Conservation (phyloP, 2,329 filamentous ascomycete species). For the Cercospora berteroae region DNA sequence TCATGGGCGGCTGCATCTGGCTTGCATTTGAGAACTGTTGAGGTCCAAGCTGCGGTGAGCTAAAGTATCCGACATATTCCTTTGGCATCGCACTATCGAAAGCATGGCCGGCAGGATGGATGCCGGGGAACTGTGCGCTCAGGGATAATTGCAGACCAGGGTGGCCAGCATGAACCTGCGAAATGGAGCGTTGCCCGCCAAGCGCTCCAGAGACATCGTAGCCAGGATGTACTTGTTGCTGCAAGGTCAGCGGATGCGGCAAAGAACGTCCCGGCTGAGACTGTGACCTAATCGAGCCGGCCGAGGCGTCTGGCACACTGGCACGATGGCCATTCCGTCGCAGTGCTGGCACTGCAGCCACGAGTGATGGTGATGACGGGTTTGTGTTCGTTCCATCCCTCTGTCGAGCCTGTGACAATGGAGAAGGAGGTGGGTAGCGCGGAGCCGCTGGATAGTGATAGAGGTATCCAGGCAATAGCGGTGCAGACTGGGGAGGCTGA, state of each 20-base stretch:
- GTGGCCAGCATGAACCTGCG: conserved; percentile 30
- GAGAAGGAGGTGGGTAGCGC: conserved; percentile 43
- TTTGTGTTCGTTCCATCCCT: conserved; percentile 49
- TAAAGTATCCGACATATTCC: conserved; percentile 53
- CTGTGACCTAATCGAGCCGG: conserved; percentile 47
- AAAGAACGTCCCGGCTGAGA: conserved; percentile 50
- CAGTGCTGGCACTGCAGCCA: conserved; percentile 44
- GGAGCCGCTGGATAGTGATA: conserved; percentile 48
- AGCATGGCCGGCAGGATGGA: conserved; percentile 22
- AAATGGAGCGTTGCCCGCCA: conserved; percentile 21
- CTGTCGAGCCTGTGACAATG: conserved; percentile 38
- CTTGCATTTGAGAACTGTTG: conserved; percentile 32
- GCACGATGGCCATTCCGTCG: conserved; percentile 45
- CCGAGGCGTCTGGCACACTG: conserved; percentile 44
- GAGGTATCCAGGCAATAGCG: conserved; percentile 44
- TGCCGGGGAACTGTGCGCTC: conserved; percentile 23
- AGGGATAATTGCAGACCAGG: conserved; percentile 29
- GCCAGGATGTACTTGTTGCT: conserved; percentile 40
- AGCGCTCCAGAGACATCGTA: conserved; percentile 41
- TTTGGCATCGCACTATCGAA: conserved; percentile 44
- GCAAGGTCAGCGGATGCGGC: conserved; percentile 41
- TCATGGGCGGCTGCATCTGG: conserved; percentile 38
- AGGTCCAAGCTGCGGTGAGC: conserved; percentile 42
- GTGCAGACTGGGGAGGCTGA: conserved; percentile 37
- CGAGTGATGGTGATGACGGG: conserved; percentile 50